Percentiles rank a stretch among this genome's conserved stretches.
phyloP scores from a whole-genome alignment of 352 stramenopile species.

The Elongisporangium undulatum region DNA sequence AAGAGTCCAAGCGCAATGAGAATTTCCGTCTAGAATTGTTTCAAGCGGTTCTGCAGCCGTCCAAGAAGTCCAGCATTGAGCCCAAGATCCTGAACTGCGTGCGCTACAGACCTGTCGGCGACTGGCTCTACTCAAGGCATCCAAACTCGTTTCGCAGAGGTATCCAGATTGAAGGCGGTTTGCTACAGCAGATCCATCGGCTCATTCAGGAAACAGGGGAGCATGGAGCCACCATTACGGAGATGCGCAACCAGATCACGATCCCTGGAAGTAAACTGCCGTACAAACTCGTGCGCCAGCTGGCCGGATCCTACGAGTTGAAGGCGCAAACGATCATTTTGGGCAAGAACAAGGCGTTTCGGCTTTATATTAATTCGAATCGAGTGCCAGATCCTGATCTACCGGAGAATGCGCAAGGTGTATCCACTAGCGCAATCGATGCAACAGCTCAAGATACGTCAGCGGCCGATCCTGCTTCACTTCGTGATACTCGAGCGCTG shows the following conservation, averaged over 20 bases:
- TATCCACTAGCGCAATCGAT: neutral
- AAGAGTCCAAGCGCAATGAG: conserved; percentile 62
- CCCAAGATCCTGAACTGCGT: conserved; percentile 82
- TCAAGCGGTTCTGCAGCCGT: conserved; percentile 63
- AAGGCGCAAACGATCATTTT: conserved; percentile 71
- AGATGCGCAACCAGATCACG: conserved; percentile 66
- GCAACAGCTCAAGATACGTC: neutral
- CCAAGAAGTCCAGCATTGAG: conserved; percentile 41
- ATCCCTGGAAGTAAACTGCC: conserved; percentile 72
- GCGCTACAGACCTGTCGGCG: conserved; percentile 38
- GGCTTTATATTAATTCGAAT: conserved; percentile 42
- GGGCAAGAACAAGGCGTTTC: conserved; percentile 81
- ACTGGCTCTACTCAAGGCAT: conserved; percentile 2
- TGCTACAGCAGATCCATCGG: conserved; percentile 67
- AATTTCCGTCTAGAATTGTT: conserved; percentile 64
- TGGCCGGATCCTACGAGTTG: conserved; percentile 68
- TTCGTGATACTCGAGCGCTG: conserved; percentile 16
- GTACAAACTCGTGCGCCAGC: conserved; percentile 68
- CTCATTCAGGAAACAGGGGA: conserved; percentile 66
- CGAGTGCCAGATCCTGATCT: neutral
- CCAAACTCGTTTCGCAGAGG: conserved; percentile 13
- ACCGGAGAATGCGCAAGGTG: neutral
- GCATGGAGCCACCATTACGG: conserved; percentile 65
- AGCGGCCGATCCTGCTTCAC: neutral
- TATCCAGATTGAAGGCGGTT: conserved; percentile 58